Percentiles rank a stretch among this genome's conserved stretches.
Conservation (phyloP, 2,329 filamentous ascomycete genomes). For the Hypoxylon sp. region DNA sequence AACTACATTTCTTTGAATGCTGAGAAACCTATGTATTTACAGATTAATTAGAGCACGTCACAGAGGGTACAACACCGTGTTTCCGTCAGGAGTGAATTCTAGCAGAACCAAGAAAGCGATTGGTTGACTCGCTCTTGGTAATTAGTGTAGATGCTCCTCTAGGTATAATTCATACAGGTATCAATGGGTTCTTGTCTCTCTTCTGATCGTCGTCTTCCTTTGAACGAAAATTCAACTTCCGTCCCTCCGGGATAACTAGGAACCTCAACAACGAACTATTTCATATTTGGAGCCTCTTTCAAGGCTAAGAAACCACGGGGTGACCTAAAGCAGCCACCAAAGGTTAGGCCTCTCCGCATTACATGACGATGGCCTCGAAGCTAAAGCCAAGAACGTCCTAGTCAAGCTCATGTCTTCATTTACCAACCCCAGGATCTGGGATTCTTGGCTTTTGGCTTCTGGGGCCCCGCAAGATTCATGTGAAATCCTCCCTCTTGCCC, state of each 20-base stretch:
- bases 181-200: conserved; percentile 7
- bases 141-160: background rate
- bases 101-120: background rate
- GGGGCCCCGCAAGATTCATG: conserved; percentile 42
- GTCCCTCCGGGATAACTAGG: conserved; percentile 21
- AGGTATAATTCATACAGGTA: background rate
- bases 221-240: conserved; percentile 2
- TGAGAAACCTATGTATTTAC: conserved; percentile 19
- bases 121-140: conserved; percentile 1
- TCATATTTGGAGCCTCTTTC: conserved; percentile 14
- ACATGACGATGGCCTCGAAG: conserved; percentile 28
- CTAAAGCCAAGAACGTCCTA: conserved; percentile 36
- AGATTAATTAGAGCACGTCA: conserved; percentile 4
- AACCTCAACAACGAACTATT: conserved; percentile 5
- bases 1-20: conserved; percentile 16
- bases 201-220: conserved; percentile 1
- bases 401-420: conserved; percentile 32
- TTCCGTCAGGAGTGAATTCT: background rate
- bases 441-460: conserved; percentile 19
- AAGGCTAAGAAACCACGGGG: conserved; percentile 19
- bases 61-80: background rate
- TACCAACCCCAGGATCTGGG: conserved; percentile 32
- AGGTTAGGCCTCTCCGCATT: conserved; percentile 39
- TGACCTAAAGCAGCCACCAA: conserved; percentile 26
- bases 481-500: conserved; percentile 36